A percentile compares a stretch with the other conserved stretches of the same genome.
phyloP scores from a whole-genome alignment of 345 rosid species.

The Tarenaya hassleriana region DNA sequence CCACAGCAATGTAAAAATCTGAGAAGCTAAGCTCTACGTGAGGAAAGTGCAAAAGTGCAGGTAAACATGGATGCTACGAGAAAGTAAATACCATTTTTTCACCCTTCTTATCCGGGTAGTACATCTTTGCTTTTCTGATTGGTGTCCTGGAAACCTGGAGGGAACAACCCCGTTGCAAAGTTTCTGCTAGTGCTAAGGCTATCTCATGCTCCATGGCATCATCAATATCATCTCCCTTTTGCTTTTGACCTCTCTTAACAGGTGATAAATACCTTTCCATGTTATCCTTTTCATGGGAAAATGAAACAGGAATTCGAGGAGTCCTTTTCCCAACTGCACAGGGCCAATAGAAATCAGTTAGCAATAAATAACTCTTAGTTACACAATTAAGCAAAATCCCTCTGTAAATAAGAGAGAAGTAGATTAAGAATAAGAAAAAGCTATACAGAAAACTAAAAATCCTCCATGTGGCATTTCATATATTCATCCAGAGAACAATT shows the following conservation, averaged over 20 bases:
- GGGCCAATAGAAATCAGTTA: constrained; percentile 31
- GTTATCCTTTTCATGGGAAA: constrained; percentile 45
- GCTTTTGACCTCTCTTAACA: constrained; percentile 42
- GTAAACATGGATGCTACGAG: too few relatives aligned
- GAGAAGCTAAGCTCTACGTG: constrained; percentile 8
- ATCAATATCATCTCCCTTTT: constrained; percentile 42
- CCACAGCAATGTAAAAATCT: not conserved
- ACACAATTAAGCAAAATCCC: not conserved
- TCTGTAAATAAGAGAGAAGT: too few relatives aligned
- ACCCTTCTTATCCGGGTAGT: constrained; percentile 40
- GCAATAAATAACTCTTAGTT: constrained; percentile 13
- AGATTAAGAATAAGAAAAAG: too few relatives aligned
- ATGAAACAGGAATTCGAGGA: constrained; percentile 69
- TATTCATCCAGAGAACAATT: too few relatives aligned
- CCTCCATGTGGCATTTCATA: too few relatives aligned
- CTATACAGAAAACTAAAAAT: too few relatives aligned
- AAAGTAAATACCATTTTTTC: constrained; percentile 55
- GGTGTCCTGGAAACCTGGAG: constrained; percentile 52
- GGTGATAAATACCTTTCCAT: constrained; percentile 50
- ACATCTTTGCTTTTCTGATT: constrained; percentile 43
- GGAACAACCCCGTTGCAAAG: constrained; percentile 65
- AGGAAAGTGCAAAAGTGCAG: constrained; percentile 6
- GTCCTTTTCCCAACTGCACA: constrained; percentile 89
- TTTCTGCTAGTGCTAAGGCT: constrained; percentile 67
- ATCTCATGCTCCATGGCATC: constrained; percentile 78